Conservation (phyloP, 805 yeast species). For the Novakomyces olei region DNA sequence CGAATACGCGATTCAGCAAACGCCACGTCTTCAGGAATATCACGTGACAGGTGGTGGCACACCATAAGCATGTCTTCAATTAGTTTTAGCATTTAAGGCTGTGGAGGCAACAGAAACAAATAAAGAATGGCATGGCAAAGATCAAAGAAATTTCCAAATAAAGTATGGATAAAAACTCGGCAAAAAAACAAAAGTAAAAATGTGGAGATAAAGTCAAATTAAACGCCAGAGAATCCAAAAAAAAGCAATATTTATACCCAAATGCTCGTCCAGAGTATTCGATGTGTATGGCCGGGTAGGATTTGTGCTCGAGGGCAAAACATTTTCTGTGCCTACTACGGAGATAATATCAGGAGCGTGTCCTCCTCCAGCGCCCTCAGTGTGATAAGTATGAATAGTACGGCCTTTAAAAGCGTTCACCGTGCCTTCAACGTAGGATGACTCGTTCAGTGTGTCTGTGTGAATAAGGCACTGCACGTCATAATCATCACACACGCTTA, state of each 20-base stretch:
- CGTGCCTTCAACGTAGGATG: constrained; percentile 4
- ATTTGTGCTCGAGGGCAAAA: constrained; percentile 3
- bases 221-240: no score
- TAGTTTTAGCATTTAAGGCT: no score
- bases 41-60: constrained; percentile 2
- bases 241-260: background rate
- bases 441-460: constrained; percentile 4
- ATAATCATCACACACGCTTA: constrained; percentile 4
- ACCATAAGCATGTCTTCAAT: constrained; percentile 4
- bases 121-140: no score
- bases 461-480: constrained; percentile 5
- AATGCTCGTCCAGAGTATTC: constrained; percentile 4
- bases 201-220: no score
- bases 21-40: constrained; percentile 4
- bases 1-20: constrained; percentile 5
- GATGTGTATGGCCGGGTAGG: constrained; percentile 3
- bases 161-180: no score
- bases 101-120: no score
- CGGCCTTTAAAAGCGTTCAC: constrained; percentile 3
- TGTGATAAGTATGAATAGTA: constrained; percentile 4
- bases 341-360: constrained; percentile 5
- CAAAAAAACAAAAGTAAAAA: no score
- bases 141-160: no score
- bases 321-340: background rate
- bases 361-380: constrained; percentile 5